Percentiles rank a stretch among this genome's conserved stretches.
Conservation (phyloP, 2,329 filamentous ascomycete species). For the Passalora sequoiae region DNA sequence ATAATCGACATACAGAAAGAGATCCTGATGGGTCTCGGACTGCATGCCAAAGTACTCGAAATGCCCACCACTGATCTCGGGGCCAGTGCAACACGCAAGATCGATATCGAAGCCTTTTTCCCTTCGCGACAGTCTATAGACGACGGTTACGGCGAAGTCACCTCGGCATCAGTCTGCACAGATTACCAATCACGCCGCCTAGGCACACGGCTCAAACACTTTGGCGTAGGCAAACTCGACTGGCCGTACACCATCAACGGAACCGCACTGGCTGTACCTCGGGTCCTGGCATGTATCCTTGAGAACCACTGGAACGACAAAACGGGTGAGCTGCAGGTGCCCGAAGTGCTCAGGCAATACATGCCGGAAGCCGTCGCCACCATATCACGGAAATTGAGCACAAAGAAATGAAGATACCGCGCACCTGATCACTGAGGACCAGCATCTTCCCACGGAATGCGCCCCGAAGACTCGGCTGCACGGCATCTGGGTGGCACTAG, state of each 20-base stretch:
- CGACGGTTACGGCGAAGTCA: slow-evolving; percentile 87
- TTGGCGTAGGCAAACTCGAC: slow-evolving; percentile 49
- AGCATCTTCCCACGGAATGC: too few relatives aligned
- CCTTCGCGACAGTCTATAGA: slow-evolving; percentile 65
- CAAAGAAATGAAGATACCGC: background rate
- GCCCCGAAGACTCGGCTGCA: too few relatives aligned
- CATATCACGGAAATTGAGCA: slow-evolving; percentile 3
- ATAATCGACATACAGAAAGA: slow-evolving; percentile 83
- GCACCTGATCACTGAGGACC: background rate
- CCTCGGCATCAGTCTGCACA: slow-evolving; percentile 82
- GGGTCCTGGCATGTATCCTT: slow-evolving; percentile 80
- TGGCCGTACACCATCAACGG: slow-evolving; percentile 93
- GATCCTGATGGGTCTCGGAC: slow-evolving; percentile 68
- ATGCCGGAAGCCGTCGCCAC: slow-evolving; percentile 51
- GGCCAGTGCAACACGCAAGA: slow-evolving; percentile 78
- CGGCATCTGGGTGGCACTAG: background rate
- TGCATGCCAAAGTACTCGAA: slow-evolving; percentile 83
- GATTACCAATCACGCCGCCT: slow-evolving; percentile 89
- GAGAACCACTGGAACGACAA: slow-evolving; percentile 85
- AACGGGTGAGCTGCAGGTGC: slow-evolving; percentile 63
- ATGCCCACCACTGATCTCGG: slow-evolving; percentile 89
- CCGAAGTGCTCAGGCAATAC: slow-evolving; percentile 72
- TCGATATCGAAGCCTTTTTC: slow-evolving; percentile 92
- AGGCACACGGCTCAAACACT: slow-evolving; percentile 62
- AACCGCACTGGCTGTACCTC: slow-evolving; percentile 84